These are phyloP conservation scores for Lithospermum erythrorhizon DNA, from an alignment of 257 asterid genomes.

Conservation along the genomic window DNA sequence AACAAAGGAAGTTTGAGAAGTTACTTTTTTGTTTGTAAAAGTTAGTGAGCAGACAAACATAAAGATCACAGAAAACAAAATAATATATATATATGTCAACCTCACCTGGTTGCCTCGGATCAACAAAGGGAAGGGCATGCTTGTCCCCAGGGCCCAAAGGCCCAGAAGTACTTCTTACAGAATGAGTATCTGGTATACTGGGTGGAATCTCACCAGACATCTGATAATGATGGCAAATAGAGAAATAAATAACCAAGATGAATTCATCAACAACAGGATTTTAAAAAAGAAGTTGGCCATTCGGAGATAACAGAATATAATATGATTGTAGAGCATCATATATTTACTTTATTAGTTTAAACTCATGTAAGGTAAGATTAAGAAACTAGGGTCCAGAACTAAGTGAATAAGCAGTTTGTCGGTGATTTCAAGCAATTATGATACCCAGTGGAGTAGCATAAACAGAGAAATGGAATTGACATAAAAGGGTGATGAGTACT, in stretches of 20 bases:
- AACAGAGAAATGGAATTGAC: no score
- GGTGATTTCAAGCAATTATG: no score
- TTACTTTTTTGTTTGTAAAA: background rate
- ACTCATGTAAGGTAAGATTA: no score
- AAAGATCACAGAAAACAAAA: background rate
- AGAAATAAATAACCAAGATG: background rate
- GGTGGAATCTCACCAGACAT: slow-evolving; percentile 79
- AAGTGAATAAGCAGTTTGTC: no score
- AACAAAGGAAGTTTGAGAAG: background rate
- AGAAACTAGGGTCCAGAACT: no score
- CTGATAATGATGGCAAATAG: slow-evolving; percentile 17
- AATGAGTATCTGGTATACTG: slow-evolving; percentile 18
- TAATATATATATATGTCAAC: background rate
- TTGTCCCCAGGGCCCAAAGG: slow-evolving; percentile 40
- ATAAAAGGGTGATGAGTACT: no score
- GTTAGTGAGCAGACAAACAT: background rate
- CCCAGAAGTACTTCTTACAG: background rate
- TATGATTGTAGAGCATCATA: no score
- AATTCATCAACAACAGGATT: background rate
- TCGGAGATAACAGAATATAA: background rate
- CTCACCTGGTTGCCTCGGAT: slow-evolving; percentile 6
- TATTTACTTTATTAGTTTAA: no score
- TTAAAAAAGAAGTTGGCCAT: background rate
- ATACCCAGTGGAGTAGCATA: no score
- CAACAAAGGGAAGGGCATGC: slow-evolving; percentile 4